These are phyloP conservation scores for Aspergillus sojae DNA, from an alignment of 2,329 filamentous ascomycete species.

Conservation along the genomic window DNA sequence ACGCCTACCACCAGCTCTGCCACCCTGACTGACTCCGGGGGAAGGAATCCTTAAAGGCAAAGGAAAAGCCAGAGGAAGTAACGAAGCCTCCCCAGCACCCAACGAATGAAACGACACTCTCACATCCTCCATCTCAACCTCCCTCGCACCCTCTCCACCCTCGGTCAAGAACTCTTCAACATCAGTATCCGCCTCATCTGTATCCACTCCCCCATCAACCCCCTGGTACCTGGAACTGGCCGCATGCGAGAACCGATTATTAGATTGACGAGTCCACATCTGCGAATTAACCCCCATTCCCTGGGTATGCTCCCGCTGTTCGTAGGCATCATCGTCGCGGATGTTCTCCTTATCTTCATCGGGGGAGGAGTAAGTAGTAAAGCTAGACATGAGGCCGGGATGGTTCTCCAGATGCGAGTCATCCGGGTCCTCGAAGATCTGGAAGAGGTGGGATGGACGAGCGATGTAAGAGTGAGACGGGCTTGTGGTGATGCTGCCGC, in stretches of 20 bases:
- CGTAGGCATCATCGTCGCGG: background rate
- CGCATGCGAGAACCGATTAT: background rate
- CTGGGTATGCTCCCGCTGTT: background rate
- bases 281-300: background rate
- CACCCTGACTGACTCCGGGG: background rate
- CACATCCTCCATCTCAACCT: background rate
- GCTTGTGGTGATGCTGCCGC: background rate
- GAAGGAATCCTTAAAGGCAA: background rate
- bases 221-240: background rate
- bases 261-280: background rate
- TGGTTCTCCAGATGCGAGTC: slow-evolving; percentile 7
- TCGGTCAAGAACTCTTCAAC: background rate
- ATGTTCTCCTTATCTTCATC: slow-evolving; percentile 26
- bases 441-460: slow-evolving; percentile 5
- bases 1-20: background rate
- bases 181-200: background rate
- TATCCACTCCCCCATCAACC: background rate
- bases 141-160: background rate
- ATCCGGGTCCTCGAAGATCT: slow-evolving; percentile 25
- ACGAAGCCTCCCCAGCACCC: slow-evolving; percentile 6
- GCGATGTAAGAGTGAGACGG: background rate
- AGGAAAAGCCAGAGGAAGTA: background rate
- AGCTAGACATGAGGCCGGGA: background rate
- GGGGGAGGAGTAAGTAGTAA: background rate
- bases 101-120: slow-evolving; percentile 4